Evolutionary conservation across 495 filamentous ascomycete genomes (phyloP), one percentile per base, ranked within the genome.

Genomic region (Astrocystis sublimbata): DNA sequence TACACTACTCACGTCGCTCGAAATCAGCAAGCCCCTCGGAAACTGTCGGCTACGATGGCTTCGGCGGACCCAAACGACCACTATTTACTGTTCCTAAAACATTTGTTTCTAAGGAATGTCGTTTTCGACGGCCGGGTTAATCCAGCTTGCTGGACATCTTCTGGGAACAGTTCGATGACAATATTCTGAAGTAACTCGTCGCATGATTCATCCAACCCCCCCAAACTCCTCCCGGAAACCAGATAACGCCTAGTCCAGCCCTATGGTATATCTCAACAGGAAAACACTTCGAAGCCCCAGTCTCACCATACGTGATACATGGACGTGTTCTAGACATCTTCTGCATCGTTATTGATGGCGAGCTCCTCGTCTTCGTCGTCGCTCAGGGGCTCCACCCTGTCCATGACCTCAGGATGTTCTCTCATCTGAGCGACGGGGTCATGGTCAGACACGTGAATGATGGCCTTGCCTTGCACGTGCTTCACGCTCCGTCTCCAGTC

Each of bases 341-440:
- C 26, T 58, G 51, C 47, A 76, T 73, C 75, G 62, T 63, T 64
- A 21, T 74, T 69, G 23, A 73, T 53, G 31, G 71, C 65, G 31
- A 12, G 30, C 2, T 84, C 84, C n/a, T 83, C 82, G 68, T 93
- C 90, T 67, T 92, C 89, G 64, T 73, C 70, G 17, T 79, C 78
- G 36, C 79, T 81, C 47, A 97, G 80, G 6, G 84, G 86, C 71
- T 97, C 90, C 6, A 98, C 94, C 69, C 97, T 91, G 67, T 94
- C 93, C 26, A 98, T 83, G 8, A 92, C 92, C 33, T 84, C 86
- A 30, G 84, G 82, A 38, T 92, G 78, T 51, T 86, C 89, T 1
- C 73, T 72, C 4, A 79, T 80, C 53, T 83, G 76, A 33, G 78
- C 75, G 17, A 70, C 69, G 8, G 87, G 83, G 66, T 91, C 87